Evolutionary conservation across 495 filamentous ascomycete genomes (phyloP).

Genomic region (Pseudomonodictys pantanalensis): DNA sequence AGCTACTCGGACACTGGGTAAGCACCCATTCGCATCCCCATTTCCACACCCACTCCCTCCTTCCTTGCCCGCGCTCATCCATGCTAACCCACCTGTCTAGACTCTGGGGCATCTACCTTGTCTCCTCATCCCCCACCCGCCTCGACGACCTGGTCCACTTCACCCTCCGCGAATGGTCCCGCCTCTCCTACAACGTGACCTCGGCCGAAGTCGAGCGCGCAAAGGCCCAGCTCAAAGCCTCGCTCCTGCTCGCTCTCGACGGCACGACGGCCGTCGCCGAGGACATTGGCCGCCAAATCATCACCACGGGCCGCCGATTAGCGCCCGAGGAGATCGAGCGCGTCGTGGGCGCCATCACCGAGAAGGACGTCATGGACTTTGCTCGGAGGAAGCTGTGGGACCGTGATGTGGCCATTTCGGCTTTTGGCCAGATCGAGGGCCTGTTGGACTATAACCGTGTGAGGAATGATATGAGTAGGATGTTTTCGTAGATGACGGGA

Average conservation of each 20-base stretch:
- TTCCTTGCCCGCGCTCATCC: no score
- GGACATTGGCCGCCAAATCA: constrained; percentile 97
- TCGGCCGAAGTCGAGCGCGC: constrained; percentile 93
- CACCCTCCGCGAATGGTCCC: constrained; percentile 95
- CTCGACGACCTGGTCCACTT: constrained; percentile 98
- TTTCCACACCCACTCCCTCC: no score
- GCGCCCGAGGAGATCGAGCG: constrained; percentile 90
- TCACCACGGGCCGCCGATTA: constrained; percentile 92
- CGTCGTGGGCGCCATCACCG: constrained; percentile 79
- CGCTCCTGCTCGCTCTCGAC: constrained; percentile 92
- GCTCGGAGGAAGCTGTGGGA: constrained; percentile 91
- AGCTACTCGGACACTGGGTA: constrained; percentile 99
- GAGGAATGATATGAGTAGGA: constrained; percentile 85
- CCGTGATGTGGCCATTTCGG: constrained; percentile 89
- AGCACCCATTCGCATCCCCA: constrained; percentile 37
- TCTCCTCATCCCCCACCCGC: constrained; percentile 79
- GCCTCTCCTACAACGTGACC: constrained; percentile 79
- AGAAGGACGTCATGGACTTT: constrained; percentile 96
- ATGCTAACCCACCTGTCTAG: no score
- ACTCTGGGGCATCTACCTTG: constrained; percentile 99
- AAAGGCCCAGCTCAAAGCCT: constrained; percentile 98
- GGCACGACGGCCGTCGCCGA: constrained; percentile 95
- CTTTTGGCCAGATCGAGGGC: constrained; percentile 89
- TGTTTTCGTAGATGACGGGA: constrained; percentile 60
- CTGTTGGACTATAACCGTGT: constrained; percentile 85